Base-by-base conservation (phyloP, 2,329 filamentous ascomycete genomes). In the Alternaria ethzedia region DNA sequence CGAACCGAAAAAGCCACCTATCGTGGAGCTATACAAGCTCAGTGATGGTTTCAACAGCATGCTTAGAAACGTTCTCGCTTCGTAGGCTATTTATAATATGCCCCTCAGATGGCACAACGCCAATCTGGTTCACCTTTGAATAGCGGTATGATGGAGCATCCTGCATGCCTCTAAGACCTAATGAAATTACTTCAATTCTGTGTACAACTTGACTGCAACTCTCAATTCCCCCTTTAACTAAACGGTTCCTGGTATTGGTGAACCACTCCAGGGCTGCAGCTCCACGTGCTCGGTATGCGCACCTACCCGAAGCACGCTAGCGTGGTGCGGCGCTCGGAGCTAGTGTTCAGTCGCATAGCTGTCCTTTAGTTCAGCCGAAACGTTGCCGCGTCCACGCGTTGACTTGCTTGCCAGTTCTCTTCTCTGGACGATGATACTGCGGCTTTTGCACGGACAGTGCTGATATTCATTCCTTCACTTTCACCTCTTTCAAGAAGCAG, bases 11-110 rank as follows among this genome's bases (percentile, higher is more conserved):
- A 97, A 97, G 82, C 94, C 94, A 4, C 81, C 84, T 2, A 88
- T 97, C n/a, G 83, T 81, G 23, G 94, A 97, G 83, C 87, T 97
- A 55, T 85, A 92, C 75, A 94, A 94, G 78, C 81, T 97, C 75
- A 88, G 88, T 71, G 91, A 93, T 5, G 89, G 90, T 66, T 97
- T 97, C 79, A 80, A 95, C 77, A 83, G 87, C 54, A 96, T 97
- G 91, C 81, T 97, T 75, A 88, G 94, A 71, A 86, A 89, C 73
- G 93, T 97, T 44, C 83, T 97, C 74, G 92, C 93, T 12, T 68
- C 75, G 55, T 80, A 77, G 65, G 50, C n/a, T 45, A 26, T 32
- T 57, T 21, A 43, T 17, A 41, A 41, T 25, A n/a, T 8, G 32
- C 17, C 23, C 5, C 13, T 47, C 17, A 10, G 20, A 21, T 49